A percentile compares a stretch with the other conserved stretches of the same genome.
These are phyloP conservation scores for Leptodermis oblonga DNA, from an alignment of 257 asterid genomes.

Conservation along the genomic window DNA sequence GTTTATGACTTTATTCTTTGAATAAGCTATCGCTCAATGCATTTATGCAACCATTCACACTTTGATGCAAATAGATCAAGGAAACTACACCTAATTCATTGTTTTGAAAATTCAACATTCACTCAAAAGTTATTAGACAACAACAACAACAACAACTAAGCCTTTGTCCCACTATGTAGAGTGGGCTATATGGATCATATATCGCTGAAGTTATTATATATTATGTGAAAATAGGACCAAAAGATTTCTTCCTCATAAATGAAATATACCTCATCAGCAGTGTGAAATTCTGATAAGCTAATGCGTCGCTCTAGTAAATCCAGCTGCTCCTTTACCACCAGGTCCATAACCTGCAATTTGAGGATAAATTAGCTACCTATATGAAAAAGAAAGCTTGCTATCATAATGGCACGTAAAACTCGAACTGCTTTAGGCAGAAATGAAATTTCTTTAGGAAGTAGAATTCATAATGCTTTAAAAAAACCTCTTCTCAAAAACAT, in stretches of 20 bases:
- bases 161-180: no score
- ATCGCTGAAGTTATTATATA: no score
- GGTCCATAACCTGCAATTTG: conserved; percentile 67
- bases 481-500: neutral
- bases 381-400: neutral
- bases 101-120: no score
- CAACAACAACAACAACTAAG: no score
- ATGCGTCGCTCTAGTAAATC: conserved; percentile 59
- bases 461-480: neutral
- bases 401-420: neutral
- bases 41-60: neutral
- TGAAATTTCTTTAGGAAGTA: neutral
- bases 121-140: neutral
- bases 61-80: neutral
- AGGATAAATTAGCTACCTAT: neutral
- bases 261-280: conserved; percentile 83
- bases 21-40: neutral
- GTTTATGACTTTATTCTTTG: neutral
- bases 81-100: neutral
- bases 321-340: conserved; percentile 51
- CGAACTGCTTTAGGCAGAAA: neutral
- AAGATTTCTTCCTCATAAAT: neutral
- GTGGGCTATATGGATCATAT: no score
- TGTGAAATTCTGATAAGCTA: conserved; percentile 82
- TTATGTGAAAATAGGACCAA: neutral